Percentiles rank a stretch among this genome's conserved stretches.
Conservation (phyloP, 108 stramenopile species). For the Fistulifera solaris region DNA sequence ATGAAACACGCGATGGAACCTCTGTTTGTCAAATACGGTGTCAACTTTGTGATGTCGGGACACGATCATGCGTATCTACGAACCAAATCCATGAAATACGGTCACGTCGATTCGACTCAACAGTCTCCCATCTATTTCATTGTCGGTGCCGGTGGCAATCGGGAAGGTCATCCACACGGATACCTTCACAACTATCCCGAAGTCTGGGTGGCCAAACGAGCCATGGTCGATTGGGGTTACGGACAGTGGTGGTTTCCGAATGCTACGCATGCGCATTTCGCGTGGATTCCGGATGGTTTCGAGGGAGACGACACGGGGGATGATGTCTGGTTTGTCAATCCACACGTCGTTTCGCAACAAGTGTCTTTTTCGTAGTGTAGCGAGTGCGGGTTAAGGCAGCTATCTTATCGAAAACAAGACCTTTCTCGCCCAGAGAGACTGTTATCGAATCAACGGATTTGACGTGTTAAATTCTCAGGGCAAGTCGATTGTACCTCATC, state of each 20-base stretch:
- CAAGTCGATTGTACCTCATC: too few relatives aligned
- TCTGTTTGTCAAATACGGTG: slow-evolving; percentile 53
- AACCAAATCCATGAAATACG: slow-evolving; percentile 43
- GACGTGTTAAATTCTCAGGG: too few relatives aligned
- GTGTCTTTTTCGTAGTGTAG: too few relatives aligned
- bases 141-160: slow-evolving; percentile 89
- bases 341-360: neutral
- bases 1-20: slow-evolving; percentile 67
- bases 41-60: slow-evolving; percentile 83
- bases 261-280: slow-evolving; percentile 59
- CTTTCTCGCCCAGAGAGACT: too few relatives aligned
- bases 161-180: slow-evolving; percentile 57
- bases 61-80: slow-evolving; percentile 91
- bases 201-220: slow-evolving; percentile 80
- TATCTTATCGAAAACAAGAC: too few relatives aligned
- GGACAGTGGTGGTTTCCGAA: slow-evolving; percentile 64
- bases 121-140: slow-evolving; percentile 70
- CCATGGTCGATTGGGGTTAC: slow-evolving; percentile 75
- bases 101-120: slow-evolving; percentile 18
- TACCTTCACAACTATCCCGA: slow-evolving; percentile 42
- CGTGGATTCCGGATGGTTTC: slow-evolving; percentile 52
- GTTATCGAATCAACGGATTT: too few relatives aligned
- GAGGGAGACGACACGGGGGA: slow-evolving; percentile 10
- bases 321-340: slow-evolving; percentile 22
- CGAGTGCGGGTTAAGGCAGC: too few relatives aligned